Percentiles rank a stretch among this genome's conserved stretches.
Conservation (phyloP, 495 filamentous ascomycete genomes). For the Glutinoglossum americanum region DNA sequence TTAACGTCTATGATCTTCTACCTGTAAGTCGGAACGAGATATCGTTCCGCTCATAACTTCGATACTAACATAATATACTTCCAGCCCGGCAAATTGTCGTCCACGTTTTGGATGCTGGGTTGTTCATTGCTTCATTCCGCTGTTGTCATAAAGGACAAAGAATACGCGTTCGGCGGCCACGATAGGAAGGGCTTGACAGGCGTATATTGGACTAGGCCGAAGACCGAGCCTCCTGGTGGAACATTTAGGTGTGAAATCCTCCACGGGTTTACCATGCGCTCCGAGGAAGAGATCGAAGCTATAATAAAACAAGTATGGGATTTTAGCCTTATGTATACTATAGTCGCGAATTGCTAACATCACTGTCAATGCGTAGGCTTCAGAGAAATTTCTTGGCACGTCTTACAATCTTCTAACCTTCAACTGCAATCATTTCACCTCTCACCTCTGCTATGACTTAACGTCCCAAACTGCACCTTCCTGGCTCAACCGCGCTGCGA, state of each 20-base stretch:
- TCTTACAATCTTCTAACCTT: constrained; percentile 54
- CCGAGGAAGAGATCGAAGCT: constrained; percentile 39
- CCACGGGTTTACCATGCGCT: constrained; percentile 46
- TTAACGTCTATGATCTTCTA: constrained; percentile 62
- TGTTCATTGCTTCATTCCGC: constrained; percentile 55
- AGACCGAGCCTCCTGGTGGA: constrained; percentile 44
- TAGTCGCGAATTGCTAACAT: not conserved
- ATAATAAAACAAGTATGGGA: constrained; percentile 29
- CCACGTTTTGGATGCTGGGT: constrained; percentile 49
- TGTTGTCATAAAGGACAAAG: constrained; percentile 49
- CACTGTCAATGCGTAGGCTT: constrained; percentile 18
- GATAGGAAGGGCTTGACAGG: constrained; percentile 41
- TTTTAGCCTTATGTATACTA: not conserved
- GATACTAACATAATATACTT: not conserved
- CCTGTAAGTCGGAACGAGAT: constrained; percentile 26
- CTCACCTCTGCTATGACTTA: constrained; percentile 40
- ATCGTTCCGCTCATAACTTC: not conserved
- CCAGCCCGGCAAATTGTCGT: constrained; percentile 44
- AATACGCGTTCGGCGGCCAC: constrained; percentile 74
- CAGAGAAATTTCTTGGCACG: constrained; percentile 43
- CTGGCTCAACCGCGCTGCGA: constrained; percentile 63
- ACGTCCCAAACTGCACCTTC: constrained; percentile 39
- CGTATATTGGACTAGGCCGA: constrained; percentile 57
- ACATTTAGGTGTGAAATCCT: constrained; percentile 47
- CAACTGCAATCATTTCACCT: constrained; percentile 73